Evolutionary conservation across 1,139 yeast genomes (phyloP).

Genomic region (Nakaseomyces sp.): DNA sequence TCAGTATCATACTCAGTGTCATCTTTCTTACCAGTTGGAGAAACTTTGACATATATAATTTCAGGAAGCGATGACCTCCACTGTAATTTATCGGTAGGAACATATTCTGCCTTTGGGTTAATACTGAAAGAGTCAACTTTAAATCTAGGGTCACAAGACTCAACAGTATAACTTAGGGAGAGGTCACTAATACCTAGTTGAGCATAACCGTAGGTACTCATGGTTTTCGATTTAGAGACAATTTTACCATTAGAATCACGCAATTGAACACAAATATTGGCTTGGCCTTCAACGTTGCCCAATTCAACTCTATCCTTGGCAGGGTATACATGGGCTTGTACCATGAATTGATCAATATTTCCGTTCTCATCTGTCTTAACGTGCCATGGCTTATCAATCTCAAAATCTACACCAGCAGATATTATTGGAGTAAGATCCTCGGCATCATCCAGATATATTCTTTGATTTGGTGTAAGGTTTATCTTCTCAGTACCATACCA

Average conservation of each 20-base stretch:
- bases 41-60: conserved; percentile 18
- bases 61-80: conserved; percentile 12
- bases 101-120: conserved; percentile 23
- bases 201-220: conserved; percentile 31
- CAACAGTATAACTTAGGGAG: conserved; percentile 13
- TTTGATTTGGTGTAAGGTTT: conserved; percentile 41
- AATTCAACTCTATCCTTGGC: conserved; percentile 15
- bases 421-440: background rate
- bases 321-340: conserved; percentile 36
- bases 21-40: conserved; percentile 2
- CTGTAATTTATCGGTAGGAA: conserved; percentile 12
- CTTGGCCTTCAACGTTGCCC: conserved; percentile 22
- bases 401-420: background rate
- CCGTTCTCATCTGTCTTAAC: conserved; percentile 30
- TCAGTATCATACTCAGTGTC: conserved; percentile 34
- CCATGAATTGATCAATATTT: conserved; percentile 39
- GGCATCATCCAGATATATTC: conserved; percentile 41
- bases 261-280: conserved; percentile 21
- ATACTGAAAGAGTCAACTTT: conserved; percentile 19
- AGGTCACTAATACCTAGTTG: conserved; percentile 18
- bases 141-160: conserved; percentile 20
- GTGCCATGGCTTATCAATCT: conserved; percentile 4
- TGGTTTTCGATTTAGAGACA: conserved; percentile 18
- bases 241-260: conserved; percentile 14
- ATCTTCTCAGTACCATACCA: conserved; percentile 47